Evolutionary conservation across 192 early-diverging fungal genomes (phyloP).

Genomic region (Coemansia sp.): DNA sequence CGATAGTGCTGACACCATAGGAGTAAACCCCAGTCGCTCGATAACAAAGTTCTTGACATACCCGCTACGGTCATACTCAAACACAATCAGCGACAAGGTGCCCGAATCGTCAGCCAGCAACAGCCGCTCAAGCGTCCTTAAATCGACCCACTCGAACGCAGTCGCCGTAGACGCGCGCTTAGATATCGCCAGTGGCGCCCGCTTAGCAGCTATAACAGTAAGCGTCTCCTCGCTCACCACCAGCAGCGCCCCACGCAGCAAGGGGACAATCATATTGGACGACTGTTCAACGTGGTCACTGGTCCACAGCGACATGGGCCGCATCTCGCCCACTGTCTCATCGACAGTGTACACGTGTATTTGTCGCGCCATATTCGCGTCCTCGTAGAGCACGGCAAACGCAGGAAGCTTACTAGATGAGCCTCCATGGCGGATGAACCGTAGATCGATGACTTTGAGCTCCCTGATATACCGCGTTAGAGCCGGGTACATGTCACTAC

Average conservation of each 20-base stretch:
- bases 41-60: conserved; percentile 38
- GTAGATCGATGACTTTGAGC: conserved; percentile 39
- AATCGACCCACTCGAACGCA: conserved; percentile 58
- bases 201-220: conserved; percentile 6
- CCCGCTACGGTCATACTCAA: conserved; percentile 37
- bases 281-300: conserved; percentile 19
- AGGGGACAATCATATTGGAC: conserved; percentile 19
- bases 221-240: conserved; percentile 37
- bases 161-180: conserved; percentile 47
- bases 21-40: conserved; percentile 51
- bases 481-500: conserved; percentile 35
- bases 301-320: conserved; percentile 19
- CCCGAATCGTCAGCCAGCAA: conserved; percentile 72
- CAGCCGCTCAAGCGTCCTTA: conserved; percentile 53
- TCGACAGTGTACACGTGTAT: conserved; percentile 33
- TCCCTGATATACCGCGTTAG: conserved; percentile 39
- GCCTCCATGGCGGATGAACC: conserved; percentile 16
- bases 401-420: neutral
- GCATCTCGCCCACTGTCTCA: conserved; percentile 13
- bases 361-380: conserved; percentile 32
- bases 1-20: conserved; percentile 61
- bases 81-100: conserved; percentile 58
- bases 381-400: conserved; percentile 47
- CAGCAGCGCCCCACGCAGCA: conserved; percentile 21
- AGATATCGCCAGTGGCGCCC: conserved; percentile 2